These are phyloP conservation scores for Coemansia sp. DNA, from an alignment of 192 early-diverging fungal species.

Conservation along the genomic window DNA sequence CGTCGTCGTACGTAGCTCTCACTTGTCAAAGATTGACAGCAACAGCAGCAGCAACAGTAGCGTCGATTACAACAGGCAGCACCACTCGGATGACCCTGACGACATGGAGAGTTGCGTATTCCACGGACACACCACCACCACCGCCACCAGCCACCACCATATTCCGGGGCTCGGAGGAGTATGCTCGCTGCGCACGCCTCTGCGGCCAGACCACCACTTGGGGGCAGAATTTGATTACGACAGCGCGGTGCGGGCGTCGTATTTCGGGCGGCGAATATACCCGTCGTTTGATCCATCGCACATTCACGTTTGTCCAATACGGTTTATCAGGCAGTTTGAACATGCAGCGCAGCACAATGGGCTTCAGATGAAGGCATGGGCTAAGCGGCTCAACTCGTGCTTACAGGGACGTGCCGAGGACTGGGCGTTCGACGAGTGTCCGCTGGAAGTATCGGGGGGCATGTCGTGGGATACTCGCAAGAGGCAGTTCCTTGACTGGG, in stretches of 20 bases:
- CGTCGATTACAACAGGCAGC: neutral
- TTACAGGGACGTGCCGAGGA: conserved; percentile 46
- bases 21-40: conserved; percentile 20
- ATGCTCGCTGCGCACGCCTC: conserved; percentile 2
- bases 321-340: conserved; percentile 51
- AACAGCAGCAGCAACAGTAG: no score
- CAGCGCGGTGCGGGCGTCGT: conserved; percentile 29
- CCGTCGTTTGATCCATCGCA: conserved; percentile 50
- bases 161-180: conserved; percentile 5
- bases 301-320: conserved; percentile 28
- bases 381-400: conserved; percentile 48
- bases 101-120: neutral
- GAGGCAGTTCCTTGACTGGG: conserved; percentile 56
- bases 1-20: conserved; percentile 16
- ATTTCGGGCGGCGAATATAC: conserved; percentile 45
- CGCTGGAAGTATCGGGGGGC: conserved; percentile 32
- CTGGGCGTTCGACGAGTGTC: conserved; percentile 56
- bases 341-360: conserved; percentile 55
- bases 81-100: neutral
- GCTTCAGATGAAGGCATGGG: conserved; percentile 43
- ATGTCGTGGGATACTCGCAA: conserved; percentile 47
- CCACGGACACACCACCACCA: conserved; percentile 9
- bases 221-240: conserved; percentile 37
- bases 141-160: no score
- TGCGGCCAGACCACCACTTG: conserved; percentile 12